Base-by-base conservation (phyloP, 1,139 yeast species). In the Yarrowia galli region DNA sequence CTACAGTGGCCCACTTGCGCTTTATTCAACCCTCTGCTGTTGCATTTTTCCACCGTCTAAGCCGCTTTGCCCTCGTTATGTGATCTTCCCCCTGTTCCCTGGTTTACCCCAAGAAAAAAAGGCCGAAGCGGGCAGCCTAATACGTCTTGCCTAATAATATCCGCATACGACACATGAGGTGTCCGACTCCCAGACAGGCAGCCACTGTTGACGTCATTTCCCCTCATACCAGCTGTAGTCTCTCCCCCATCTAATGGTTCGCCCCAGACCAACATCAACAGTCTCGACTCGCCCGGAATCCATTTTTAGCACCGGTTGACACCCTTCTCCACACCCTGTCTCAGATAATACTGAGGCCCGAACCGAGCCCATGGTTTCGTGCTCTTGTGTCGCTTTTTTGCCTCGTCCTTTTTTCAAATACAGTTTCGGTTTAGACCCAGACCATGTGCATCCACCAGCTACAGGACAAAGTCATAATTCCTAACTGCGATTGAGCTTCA, bases 21-120 rank as follows among this genome's bases (percentile, higher is more conserved):
- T 28, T 28, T 28, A 7, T 28, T 10, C 32, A 7, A 10, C 32
- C 32, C 32, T 28, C n/a, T n/a, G n/a, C n/a, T n/a, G n/a, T n/a
- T n/a, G n/a, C n/a, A 28, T 10, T 28, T 28, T 28, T 10, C 32
- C 32, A 10, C 32, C 32, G n/a, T 28, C 32, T 28, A 28, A 25
- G 48, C 63, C 63, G 46, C 48, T 56, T 54, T 38, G 48, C 45
- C 28, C 42, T 32, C 51, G 64, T 58, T 58, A 58, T 58, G 51
- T 42, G 51, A 58, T 58, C 64, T 58, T 36, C 64, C 53, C 51
- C 64, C 42, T 42, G 51, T 58, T 28, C 64, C 64, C 20, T 32
- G 42, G 42, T 58, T 58, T 43, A 42, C 64, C 64, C 61, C 40
- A 58, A 32, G 51, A 20, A 58, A 28, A 20, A 42, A 38, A 46